phyloP scores from a whole-genome alignment of 352 stramenopile species.

The Phytophthora uliginosa region DNA sequence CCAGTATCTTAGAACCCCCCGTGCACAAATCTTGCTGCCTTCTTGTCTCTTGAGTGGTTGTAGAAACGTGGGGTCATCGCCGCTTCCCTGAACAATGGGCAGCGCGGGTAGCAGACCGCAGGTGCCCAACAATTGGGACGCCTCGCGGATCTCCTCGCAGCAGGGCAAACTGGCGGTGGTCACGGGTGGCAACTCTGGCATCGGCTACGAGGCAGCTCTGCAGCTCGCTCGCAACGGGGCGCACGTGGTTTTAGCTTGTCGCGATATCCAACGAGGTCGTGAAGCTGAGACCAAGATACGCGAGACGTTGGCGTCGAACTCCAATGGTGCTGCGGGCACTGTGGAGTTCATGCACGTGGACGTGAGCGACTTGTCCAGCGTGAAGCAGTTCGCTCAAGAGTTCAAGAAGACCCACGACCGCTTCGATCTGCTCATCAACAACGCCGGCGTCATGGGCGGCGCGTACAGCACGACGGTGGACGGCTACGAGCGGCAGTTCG shows the following conservation, averaged over 20 bases:
- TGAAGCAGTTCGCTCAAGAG: conserved; percentile 48
- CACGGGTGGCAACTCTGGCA: conserved; percentile 45
- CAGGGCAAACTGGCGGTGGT: conserved; percentile 39
- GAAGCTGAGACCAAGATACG: conserved; percentile 35
- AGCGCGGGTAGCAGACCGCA: conserved; percentile 8
- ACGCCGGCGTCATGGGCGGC: conserved; percentile 62
- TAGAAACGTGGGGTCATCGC: conserved; percentile 15
- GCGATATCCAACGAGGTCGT: conserved; percentile 22
- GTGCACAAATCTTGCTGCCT: background rate
- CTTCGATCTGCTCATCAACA: conserved; percentile 76
- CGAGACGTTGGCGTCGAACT: conserved; percentile 9
- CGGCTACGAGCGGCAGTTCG: conserved; percentile 70
- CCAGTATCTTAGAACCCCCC: background rate
- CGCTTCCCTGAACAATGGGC: conserved; percentile 12
- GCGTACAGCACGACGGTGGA: conserved; percentile 48
- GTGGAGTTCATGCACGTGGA: conserved; percentile 71
- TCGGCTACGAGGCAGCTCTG: conserved; percentile 49
- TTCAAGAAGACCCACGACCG: conserved; percentile 42
- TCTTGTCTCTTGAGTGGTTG: conserved; percentile 3
- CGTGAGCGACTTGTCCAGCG: conserved; percentile 49
- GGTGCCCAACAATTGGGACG: conserved; percentile 30
- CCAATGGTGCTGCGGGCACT: conserved; percentile 9
- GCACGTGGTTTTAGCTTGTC: conserved; percentile 51
- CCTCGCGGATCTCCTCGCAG: conserved; percentile 33
- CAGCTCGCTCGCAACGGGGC: conserved; percentile 39